Evolutionary conservation across 495 filamentous ascomycete species (phyloP).

Genomic region (Podospora australis): DNA sequence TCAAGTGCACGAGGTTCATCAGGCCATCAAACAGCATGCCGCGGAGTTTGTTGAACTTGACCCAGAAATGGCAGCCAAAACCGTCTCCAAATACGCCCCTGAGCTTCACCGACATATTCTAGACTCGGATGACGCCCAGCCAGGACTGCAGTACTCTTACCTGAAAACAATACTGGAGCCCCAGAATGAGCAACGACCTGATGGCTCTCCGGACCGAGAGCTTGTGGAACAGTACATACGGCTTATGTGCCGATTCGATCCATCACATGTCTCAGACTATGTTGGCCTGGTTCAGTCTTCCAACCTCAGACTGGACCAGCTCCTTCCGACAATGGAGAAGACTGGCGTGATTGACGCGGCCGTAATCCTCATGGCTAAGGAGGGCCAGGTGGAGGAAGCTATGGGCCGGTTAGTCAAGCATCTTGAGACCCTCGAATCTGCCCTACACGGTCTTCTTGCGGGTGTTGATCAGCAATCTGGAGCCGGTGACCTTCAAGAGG

Average conservation of each 20-base stretch:
- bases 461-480: slow-evolving; percentile 45
- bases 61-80: slow-evolving; percentile 59
- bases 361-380: slow-evolving; percentile 81
- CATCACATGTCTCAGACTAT: slow-evolving; percentile 77
- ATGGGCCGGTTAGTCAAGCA: slow-evolving; percentile 80
- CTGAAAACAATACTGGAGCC: slow-evolving; percentile 75
- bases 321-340: slow-evolving; percentile 81
- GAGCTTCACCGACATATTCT: slow-evolving; percentile 68
- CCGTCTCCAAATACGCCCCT: slow-evolving; percentile 58
- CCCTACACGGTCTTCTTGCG: slow-evolving; percentile 63
- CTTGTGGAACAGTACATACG: slow-evolving; percentile 84
- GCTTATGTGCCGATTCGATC: slow-evolving; percentile 80
- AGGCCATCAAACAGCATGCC: slow-evolving; percentile 63
- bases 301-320: slow-evolving; percentile 71
- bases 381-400: slow-evolving; percentile 76
- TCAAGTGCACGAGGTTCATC: slow-evolving; percentile 68
- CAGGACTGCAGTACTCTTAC: slow-evolving; percentile 67
- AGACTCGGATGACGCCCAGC: slow-evolving; percentile 54
- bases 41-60: slow-evolving; percentile 63
- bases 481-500: slow-evolving; percentile 39
- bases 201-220: slow-evolving; percentile 31
- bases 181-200: slow-evolving; percentile 35
- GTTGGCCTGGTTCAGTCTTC: slow-evolving; percentile 71
- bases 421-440: slow-evolving; percentile 68
- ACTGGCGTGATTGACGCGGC: slow-evolving; percentile 90